Percentiles rank a stretch among this genome's conserved stretches.
phyloP scores from a whole-genome alignment of 1,284 basidiomycete genomes.

The Malassezia caprae region DNA sequence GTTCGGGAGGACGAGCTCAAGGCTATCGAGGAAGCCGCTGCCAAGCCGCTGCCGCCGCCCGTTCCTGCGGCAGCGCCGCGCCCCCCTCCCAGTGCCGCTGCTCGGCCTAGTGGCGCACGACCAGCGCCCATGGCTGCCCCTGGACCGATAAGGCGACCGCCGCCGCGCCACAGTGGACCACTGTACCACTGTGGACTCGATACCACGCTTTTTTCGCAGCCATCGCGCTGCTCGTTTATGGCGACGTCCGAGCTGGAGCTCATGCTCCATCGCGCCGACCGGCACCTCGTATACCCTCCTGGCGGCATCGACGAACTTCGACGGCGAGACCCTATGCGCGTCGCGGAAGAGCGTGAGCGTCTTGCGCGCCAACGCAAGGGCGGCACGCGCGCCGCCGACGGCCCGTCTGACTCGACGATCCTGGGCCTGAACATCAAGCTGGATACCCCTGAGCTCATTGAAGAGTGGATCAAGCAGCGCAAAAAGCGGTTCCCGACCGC shows the following conservation, averaged over 20 bases:
- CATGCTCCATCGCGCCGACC: slow-evolving; percentile 40
- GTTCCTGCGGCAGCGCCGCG: not conserved
- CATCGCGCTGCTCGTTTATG: not conserved
- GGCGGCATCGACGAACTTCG: slow-evolving; percentile 38
- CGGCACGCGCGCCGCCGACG: slow-evolving; percentile 21
- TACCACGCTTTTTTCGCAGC: not conserved
- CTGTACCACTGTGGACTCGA: slow-evolving; percentile 1
- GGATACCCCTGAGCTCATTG: slow-evolving; percentile 38
- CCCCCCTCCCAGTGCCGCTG: not conserved
- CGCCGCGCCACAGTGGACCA: not conserved
- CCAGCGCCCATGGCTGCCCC: not conserved
- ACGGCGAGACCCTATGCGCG: slow-evolving; percentile 33
- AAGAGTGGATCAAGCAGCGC: slow-evolving; percentile 44
- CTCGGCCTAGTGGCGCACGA: not conserved
- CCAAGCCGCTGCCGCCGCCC: not conserved
- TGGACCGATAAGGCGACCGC: not conserved
- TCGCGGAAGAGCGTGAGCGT: slow-evolving; percentile 33
- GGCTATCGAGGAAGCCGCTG: not conserved
- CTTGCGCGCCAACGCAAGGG: slow-evolving; percentile 14
- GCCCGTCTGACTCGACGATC: slow-evolving; percentile 35
- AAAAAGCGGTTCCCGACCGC: slow-evolving; percentile 42
- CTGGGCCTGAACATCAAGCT: slow-evolving; percentile 43
- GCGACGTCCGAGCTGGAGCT: slow-evolving; percentile 22
- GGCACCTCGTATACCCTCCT: slow-evolving; percentile 39
- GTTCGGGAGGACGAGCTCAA: slow-evolving; percentile 2